Evolutionary conservation across 2,329 filamentous ascomycete genomes (phyloP).

Genomic region (Paraconiothyrium brasiliense): DNA sequence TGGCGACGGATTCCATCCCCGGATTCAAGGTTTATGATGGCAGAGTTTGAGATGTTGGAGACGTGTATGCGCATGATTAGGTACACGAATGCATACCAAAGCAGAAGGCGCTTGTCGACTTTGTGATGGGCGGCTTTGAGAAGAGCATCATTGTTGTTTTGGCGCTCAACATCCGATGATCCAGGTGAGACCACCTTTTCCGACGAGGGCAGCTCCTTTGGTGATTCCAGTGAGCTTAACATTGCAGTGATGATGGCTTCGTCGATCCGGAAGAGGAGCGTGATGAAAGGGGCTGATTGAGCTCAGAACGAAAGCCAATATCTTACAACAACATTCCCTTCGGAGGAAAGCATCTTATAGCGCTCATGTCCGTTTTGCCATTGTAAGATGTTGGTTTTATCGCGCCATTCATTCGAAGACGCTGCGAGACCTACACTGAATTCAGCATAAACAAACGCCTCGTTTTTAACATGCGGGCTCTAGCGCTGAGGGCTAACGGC

Average conservation of each 20-base stretch:
- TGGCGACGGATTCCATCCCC: constrained; percentile 44
- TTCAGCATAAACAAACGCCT: background rate
- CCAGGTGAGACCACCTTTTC: constrained; percentile 19
- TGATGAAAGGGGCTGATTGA: too few species aligned
- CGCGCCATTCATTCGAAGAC: background rate
- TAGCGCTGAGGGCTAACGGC: background rate
- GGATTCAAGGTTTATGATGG: too few species aligned
- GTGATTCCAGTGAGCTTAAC: background rate
- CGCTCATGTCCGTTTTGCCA: background rate
- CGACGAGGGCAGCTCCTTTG: constrained; percentile 13
- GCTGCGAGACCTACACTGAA: background rate
- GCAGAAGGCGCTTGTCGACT: constrained; percentile 42
- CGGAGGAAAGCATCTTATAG: background rate
- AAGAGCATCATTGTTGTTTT: constrained; percentile 12
- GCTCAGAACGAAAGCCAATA: background rate
- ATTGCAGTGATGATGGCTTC: background rate
- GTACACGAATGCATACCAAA: constrained; percentile 47
- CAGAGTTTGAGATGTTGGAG: too few species aligned
- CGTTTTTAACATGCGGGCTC: background rate
- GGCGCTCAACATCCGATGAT: constrained; percentile 22
- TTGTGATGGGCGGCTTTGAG: constrained; percentile 38
- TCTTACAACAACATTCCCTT: too few species aligned
- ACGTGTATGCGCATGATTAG: constrained; percentile 7
- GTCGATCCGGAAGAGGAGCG: too few species aligned
- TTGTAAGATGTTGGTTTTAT: background rate